Evolutionary conservation across 2,329 filamentous ascomycete species (phyloP), one percentile per base, ranked within the genome.

Genomic region (Sporothrix sp.): DNA sequence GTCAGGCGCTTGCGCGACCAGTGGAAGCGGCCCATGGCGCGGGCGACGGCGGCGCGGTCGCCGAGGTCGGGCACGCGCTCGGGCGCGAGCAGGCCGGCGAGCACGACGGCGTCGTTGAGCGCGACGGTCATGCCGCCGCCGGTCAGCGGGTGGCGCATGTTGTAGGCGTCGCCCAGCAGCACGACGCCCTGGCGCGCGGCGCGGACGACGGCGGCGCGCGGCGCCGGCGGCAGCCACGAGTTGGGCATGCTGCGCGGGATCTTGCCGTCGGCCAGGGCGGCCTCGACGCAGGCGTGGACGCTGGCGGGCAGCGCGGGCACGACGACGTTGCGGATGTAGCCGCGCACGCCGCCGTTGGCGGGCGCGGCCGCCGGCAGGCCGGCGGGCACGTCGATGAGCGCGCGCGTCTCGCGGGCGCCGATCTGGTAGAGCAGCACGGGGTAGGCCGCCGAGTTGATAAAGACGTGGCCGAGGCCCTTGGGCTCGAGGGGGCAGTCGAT

Each of bases 121-220:
- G 88, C 93, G 2, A 97, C 93, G 0, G 91, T 97, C 93, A 98
- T 98, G 60, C 93, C 93, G 58, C 93, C 93, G 48, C 93, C 93
- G 0, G 93, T 98, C 11, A 98, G 76, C 2, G 93, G 93, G 68
- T 98, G 93, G n/a, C 93, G 86, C 93, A 98, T 98, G 72, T 98
- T 98, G 76, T 95, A 84, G 13, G 93, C 91, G 65, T 98, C 93
- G 53, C 93, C 93, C 8, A 97, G 76, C 32, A 98, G 72, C 44
- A 95, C 75, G 54, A 95, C 70, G 4, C 87, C 87, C 1, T 81
- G 78, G 10, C 78, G 76, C 39, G 74, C 54, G 77, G 62, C 86
- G 85, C 39, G 62, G 54, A 40, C 47, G 10, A 55, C 44, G 3
- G 61, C 42, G 3, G 28, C 7, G 27, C 51, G 51, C 20, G 56